phyloP scores from a whole-genome alignment of 1,139 yeast genomes.

The Saccharomyces uvarum region DNA sequence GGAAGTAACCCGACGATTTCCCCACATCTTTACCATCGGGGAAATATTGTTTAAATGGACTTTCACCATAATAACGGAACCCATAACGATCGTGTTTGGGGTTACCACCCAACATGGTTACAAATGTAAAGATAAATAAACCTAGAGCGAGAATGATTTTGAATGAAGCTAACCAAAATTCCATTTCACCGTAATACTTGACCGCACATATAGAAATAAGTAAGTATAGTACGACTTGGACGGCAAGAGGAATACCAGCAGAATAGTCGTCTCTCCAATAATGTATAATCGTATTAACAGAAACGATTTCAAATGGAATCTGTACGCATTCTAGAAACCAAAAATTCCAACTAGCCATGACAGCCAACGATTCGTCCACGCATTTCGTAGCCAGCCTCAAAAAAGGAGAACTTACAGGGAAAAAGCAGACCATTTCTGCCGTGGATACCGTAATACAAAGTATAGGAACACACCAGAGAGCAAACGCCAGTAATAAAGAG shows the following conservation, averaged over 20 bases:
- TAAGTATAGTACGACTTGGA: conserved; percentile 57
- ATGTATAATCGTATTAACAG: conserved; percentile 69
- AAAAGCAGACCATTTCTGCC: conserved; percentile 77
- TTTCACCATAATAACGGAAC: conserved; percentile 53
- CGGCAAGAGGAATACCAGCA: conserved; percentile 54
- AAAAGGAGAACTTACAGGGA: conserved; percentile 67
- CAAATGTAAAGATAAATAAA: conserved; percentile 59
- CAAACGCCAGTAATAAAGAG: conserved; percentile 59
- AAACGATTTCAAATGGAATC: conserved; percentile 76
- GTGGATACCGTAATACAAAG: conserved; percentile 61
- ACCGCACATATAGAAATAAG: conserved; percentile 67
- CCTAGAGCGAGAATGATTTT: conserved; percentile 68
- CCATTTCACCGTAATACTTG: conserved; percentile 65
- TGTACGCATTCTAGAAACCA: conserved; percentile 69
- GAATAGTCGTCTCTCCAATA: conserved; percentile 73
- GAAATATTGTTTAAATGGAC: conserved; percentile 49
- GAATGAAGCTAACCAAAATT: conserved; percentile 72
- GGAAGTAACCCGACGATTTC: conserved; percentile 49
- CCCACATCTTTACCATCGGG: conserved; percentile 41
- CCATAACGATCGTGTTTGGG: conserved; percentile 61
- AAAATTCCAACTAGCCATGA: conserved; percentile 74
- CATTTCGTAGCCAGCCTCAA: conserved; percentile 49
- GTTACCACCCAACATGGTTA: conserved; percentile 83
- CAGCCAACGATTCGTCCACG: conserved; percentile 63
- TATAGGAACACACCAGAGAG: conserved; percentile 53